Conservation (phyloP, 177 flowering plant species). For the Telopea speciosissima region DNA sequence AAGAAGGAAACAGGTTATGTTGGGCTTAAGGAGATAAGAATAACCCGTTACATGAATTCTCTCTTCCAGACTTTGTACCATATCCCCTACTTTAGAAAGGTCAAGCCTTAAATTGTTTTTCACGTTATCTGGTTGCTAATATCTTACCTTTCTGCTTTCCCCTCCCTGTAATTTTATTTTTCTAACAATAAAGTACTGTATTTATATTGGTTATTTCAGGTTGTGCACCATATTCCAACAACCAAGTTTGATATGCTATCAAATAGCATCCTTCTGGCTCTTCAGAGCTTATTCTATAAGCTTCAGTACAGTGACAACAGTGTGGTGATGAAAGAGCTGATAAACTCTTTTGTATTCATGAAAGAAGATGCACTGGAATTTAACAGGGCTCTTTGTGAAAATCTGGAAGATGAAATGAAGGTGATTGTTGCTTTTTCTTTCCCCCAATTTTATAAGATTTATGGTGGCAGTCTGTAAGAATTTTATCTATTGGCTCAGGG, state of each 20-base stretch:
- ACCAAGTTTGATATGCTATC: conserved; percentile 45
- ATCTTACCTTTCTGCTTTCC: neutral
- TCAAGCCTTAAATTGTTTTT: conserved; percentile 18
- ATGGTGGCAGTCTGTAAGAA: neutral
- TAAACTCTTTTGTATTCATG: conserved; percentile 56
- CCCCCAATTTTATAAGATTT: neutral
- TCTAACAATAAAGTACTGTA: neutral
- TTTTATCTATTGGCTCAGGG: conserved; percentile 1
- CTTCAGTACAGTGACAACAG: conserved; percentile 58
- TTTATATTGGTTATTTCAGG: conserved; percentile 35
- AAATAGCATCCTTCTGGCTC: conserved; percentile 51
- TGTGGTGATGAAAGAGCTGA: conserved; percentile 45
- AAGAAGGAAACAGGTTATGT: no score
- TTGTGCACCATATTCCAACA: conserved; percentile 61
- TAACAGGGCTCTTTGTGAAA: conserved; percentile 42
- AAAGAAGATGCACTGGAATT: conserved; percentile 49
- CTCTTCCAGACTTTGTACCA: no score
- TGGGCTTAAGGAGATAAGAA: no score
- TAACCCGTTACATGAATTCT: no score
- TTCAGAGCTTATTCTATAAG: conserved; percentile 67
- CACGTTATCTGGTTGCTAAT: no score
- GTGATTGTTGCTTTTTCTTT: neutral
- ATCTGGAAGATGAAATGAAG: no score
- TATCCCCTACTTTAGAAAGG: no score
- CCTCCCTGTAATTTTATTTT: no score